Evolutionary conservation across 1,284 basidiomycete species (phyloP).

Genomic region (Cronartium quercuum): DNA sequence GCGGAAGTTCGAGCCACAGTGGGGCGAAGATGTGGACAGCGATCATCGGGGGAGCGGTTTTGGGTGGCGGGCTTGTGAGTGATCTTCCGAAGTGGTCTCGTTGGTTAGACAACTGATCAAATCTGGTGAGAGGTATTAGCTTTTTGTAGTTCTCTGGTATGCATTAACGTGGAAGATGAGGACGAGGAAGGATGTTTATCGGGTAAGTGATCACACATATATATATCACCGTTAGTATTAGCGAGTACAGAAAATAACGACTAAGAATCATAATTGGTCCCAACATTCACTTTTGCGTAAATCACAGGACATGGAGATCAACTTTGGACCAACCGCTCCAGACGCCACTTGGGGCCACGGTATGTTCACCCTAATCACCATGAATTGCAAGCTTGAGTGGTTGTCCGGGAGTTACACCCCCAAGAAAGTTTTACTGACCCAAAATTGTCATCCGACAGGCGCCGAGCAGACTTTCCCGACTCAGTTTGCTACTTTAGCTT

Average conservation of each 20-base stretch:
- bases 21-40: background rate
- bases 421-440: no score
- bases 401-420: no score
- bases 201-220: background rate
- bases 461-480: background rate
- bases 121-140: background rate
- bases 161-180: background rate
- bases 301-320: background rate
- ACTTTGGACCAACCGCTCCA: background rate
- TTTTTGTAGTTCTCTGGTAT: background rate
- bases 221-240: no score
- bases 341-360: background rate
- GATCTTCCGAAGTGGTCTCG: background rate
- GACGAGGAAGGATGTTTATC: background rate
- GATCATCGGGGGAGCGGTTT: background rate
- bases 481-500: background rate
- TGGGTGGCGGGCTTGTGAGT: background rate
- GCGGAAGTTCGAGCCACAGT: background rate
- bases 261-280: background rate
- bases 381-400: no score
- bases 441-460: no score
- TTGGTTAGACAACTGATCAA: background rate
- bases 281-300: background rate
- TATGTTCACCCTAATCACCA: background rate
- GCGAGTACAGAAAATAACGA: no score